Percentiles rank a stretch among this genome's conserved stretches.
These are phyloP conservation scores for Rhizopogon vinicolor DNA, from an alignment of 768 basidiomycete genomes.

Conservation along the genomic window DNA sequence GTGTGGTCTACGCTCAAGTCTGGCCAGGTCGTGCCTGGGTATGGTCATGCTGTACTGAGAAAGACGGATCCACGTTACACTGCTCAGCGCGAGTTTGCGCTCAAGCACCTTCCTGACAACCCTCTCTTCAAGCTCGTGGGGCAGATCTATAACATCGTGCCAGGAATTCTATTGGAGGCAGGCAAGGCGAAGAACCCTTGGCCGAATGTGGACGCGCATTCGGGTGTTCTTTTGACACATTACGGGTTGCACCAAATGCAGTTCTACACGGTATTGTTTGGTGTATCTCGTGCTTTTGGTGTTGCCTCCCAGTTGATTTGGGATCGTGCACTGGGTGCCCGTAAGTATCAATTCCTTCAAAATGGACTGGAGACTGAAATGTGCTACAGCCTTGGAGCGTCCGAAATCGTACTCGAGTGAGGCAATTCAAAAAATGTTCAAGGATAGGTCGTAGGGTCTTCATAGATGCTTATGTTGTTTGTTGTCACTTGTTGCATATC, in stretches of 20 bases:
- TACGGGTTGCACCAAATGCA: constrained; percentile 89
- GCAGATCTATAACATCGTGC: constrained; percentile 84
- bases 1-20: constrained; percentile 92
- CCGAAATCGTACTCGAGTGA: too few species aligned
- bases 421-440: constrained; percentile 80
- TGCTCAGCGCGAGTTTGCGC: constrained; percentile 86
- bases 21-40: constrained; percentile 93
- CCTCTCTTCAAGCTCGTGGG: constrained; percentile 93
- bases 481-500: neutral
- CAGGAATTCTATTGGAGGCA: constrained; percentile 86
- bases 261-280: constrained; percentile 97
- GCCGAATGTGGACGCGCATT: constrained; percentile 98
- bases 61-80: constrained; percentile 93
- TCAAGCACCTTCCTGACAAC: constrained; percentile 81
- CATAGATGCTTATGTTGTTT: neutral
- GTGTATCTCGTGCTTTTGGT: constrained; percentile 92
- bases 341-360: constrained; percentile 40
- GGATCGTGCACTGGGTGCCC: constrained; percentile 91
- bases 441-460: constrained; percentile 24
- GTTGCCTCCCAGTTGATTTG: constrained; percentile 87
- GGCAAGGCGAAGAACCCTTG: constrained; percentile 93
- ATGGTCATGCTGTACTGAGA: constrained; percentile 81
- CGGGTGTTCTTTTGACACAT: constrained; percentile 81
- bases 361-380: neutral
- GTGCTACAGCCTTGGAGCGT: constrained; percentile 68